Conservation (phyloP, 208 protist genomes). For the Blechomonas ayalai region DNA sequence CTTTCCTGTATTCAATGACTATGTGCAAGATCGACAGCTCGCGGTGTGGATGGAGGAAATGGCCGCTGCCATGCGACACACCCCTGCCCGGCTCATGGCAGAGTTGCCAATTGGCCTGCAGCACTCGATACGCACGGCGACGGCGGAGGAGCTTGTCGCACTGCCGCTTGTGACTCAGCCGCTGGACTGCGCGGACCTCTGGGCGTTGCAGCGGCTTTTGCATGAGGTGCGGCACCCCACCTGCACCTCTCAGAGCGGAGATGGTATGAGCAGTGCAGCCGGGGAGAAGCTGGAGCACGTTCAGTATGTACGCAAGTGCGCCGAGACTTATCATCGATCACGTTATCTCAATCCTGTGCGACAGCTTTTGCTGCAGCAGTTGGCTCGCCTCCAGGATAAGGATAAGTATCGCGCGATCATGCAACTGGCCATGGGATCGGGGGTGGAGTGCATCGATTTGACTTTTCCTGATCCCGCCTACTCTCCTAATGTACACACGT, state of each 20-base stretch:
- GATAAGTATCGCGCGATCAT: constrained; percentile 8
- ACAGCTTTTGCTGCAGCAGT: background rate
- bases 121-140: constrained; percentile 28
- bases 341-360: background rate
- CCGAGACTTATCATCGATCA: background rate
- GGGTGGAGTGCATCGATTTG: constrained; percentile 46
- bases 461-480: constrained; percentile 43
- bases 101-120: constrained; percentile 33
- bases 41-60: constrained; percentile 22
- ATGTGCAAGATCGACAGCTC: constrained; percentile 37
- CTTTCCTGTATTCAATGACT: constrained; percentile 65
- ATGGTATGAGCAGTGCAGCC: background rate
- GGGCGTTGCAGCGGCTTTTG: constrained; percentile 6
- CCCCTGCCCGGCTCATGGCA: constrained; percentile 10
- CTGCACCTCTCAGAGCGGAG: background rate
- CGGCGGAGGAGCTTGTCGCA: constrained; percentile 49
- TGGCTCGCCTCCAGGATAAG: constrained; percentile 1
- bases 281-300: no score
- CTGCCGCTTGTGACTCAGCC: constrained; percentile 28
- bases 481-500: constrained; percentile 19
- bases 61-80: constrained; percentile 1
- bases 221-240: background rate
- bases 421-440: constrained; percentile 32
- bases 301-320: no score
- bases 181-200: constrained; percentile 16